Conservation (phyloP, 495 filamentous ascomycete species). For the Aspergillus bertholletiae region DNA sequence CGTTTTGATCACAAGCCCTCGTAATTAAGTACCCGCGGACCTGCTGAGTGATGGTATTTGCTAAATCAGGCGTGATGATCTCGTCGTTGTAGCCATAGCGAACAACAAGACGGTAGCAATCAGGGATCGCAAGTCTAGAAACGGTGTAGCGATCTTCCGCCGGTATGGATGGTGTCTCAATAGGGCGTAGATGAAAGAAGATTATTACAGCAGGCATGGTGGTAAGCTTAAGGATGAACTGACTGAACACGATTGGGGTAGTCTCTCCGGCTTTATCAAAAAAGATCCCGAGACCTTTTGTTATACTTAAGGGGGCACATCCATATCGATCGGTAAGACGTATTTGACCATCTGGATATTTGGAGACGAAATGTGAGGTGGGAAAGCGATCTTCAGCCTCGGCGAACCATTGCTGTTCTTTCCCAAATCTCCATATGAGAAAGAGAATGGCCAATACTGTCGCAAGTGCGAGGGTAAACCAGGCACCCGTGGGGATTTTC, state of each 20-base stretch:
- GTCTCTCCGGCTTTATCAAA: constrained; percentile 61
- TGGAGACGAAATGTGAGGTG: constrained; percentile 30
- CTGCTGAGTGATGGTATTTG: constrained; percentile 55
- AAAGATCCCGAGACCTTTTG: constrained; percentile 58
- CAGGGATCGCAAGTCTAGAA: constrained; percentile 44
- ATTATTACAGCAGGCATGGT: constrained; percentile 54
- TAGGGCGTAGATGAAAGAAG: constrained; percentile 61
- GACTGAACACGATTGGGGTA: constrained; percentile 58
- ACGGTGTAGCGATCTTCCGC: constrained; percentile 48
- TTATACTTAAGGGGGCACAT: constrained; percentile 27
- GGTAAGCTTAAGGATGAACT: constrained; percentile 61
- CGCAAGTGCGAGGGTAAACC: constrained; percentile 68
- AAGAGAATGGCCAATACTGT: constrained; percentile 55
- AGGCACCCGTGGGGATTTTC: constrained; percentile 69
- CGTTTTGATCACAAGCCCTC: constrained; percentile 28
- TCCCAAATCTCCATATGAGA: constrained; percentile 70
- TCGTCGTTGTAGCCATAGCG: constrained; percentile 70
- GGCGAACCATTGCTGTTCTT: constrained; percentile 68
- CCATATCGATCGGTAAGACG: constrained; percentile 12
- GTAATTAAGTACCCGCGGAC: constrained; percentile 40
- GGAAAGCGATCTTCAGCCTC: constrained; percentile 54
- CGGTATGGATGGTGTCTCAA: constrained; percentile 37
- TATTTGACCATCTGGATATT: constrained; percentile 3
- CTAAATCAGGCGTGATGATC: constrained; percentile 60
- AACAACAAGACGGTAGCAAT: constrained; percentile 62